Conservation (phyloP, 352 stramenopile genomes). For the Phytophthora idaei region DNA sequence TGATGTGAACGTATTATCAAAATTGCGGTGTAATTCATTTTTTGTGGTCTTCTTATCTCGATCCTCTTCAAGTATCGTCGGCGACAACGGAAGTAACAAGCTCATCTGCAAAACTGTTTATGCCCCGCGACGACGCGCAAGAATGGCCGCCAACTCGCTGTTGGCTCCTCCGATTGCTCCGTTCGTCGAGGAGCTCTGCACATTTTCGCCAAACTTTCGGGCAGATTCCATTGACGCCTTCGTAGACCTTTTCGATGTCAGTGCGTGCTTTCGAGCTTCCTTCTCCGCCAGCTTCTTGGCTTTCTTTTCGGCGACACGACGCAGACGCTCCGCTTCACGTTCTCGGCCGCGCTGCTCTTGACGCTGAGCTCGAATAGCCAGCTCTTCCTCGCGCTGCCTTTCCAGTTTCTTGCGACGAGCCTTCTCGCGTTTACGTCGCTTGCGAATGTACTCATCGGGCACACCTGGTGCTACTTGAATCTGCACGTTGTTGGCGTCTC, state of each 20-base stretch:
- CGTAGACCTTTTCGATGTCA: slow-evolving; percentile 44
- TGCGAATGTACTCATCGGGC: slow-evolving; percentile 85
- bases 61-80: background rate
- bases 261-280: slow-evolving; percentile 58
- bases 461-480: slow-evolving; percentile 72
- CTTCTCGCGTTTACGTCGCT: slow-evolving; percentile 86
- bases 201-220: slow-evolving; percentile 80
- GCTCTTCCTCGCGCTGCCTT: slow-evolving; percentile 72
- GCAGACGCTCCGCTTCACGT: slow-evolving; percentile 75
- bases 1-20: slow-evolving; percentile 6
- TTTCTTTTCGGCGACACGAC: slow-evolving; percentile 85
- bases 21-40: slow-evolving; percentile 28
- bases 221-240: slow-evolving; percentile 63
- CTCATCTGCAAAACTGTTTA: slow-evolving; percentile 8
- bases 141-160: slow-evolving; percentile 81
- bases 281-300: slow-evolving; percentile 86
- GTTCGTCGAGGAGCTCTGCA: slow-evolving; percentile 42
- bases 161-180: slow-evolving; percentile 70
- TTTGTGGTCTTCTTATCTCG: slow-evolving; percentile 5
- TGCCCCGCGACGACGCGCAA: slow-evolving; percentile 68
- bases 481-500: slow-evolving; percentile 47
- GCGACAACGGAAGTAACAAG: no score
- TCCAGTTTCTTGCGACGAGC: slow-evolving; percentile 77
- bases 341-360: slow-evolving; percentile 68
- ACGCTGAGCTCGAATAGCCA: slow-evolving; percentile 69